phyloP scores from a whole-genome alignment of 2,329 filamentous ascomycete species.

The Aspergillus calidoustus region DNA sequence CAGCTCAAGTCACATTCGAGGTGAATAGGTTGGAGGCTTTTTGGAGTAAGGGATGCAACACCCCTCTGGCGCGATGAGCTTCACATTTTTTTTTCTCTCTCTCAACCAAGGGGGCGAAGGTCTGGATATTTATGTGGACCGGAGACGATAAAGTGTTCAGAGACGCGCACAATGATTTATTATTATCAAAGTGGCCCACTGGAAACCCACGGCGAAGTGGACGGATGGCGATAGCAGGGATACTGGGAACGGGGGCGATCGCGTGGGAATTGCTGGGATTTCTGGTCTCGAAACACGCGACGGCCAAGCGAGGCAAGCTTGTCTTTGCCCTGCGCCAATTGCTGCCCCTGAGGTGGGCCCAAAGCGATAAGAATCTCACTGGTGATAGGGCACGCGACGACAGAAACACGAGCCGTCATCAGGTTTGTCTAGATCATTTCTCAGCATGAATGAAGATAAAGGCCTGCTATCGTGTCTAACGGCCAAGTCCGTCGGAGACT shows the following conservation, averaged over 20 bases:
- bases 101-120: neutral
- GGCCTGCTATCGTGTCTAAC: neutral
- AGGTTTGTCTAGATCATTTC: neutral
- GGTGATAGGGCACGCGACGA: conserved; percentile 11
- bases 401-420: neutral
- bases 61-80: conserved; percentile 10
- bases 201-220: neutral
- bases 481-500: neutral
- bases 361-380: conserved; percentile 7
- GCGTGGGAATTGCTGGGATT: conserved; percentile 2
- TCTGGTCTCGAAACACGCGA: conserved; percentile 9
- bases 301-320: conserved; percentile 14
- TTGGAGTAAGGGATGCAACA: neutral
- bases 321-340: neutral
- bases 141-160: neutral
- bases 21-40: neutral
- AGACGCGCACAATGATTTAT: conserved; percentile 3
- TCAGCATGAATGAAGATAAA: neutral
- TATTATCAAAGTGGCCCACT: conserved; percentile 10
- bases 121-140: conserved; percentile 13
- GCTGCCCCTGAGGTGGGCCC: neutral
- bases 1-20: neutral
- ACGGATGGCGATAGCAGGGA: conserved; percentile 3
- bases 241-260: conserved; percentile 8
- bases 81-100: conserved; percentile 7